Evolutionary conservation across 495 filamentous ascomycete species (phyloP), one percentile per base, ranked within the genome.

Genomic region (Aspergillus biplanus): DNA sequence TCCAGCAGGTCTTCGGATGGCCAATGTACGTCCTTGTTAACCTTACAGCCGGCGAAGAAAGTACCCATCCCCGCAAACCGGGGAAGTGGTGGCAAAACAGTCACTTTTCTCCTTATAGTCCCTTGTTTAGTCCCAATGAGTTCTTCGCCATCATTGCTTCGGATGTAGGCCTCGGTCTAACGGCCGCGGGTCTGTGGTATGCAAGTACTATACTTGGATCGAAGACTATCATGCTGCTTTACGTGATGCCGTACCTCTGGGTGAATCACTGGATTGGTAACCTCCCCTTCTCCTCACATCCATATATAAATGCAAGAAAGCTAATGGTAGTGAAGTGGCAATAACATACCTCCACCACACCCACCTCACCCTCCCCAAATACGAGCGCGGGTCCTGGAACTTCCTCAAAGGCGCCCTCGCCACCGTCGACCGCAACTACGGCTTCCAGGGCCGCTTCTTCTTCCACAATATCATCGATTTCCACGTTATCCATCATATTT

Each of bases 261-360:
- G 77, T 85, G 18, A 82, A 85, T 71, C 82, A 85, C 73, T 86
- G 83, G 83, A 74, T 86, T 65, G 76, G 77, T 79, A 68, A 72
- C 68, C 13, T 67, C 48, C 15, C 18, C n/a, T n/a, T n/a, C n/a
- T n/a, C n/a, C n/a, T n/a, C n/a, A n/a, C n/a, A n/a, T n/a, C n/a
- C n/a, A n/a, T n/a, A n/a, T n/a, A n/a, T n/a, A n/a, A n/a, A n/a
- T n/a, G n/a, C n/a, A n/a, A n/a, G n/a, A n/a, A n/a, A n/a, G n/a
- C n/a, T n/a, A n/a, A n/a, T n/a, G n/a, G 31, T 9, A 21, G 7
- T 63, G 21, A 27, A 89, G 89, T 91, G 62, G 86, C 88, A 65
- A 90, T 92, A 74, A 96, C 92, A 65, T 96, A 86, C 80, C 87
- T 96, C 33, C 91, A 96, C 73, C 92, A 96, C 81, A 94, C 92